Base-by-base conservation (phyloP, 2,329 filamentous ascomycete species). In the Calonectria crousiana region DNA sequence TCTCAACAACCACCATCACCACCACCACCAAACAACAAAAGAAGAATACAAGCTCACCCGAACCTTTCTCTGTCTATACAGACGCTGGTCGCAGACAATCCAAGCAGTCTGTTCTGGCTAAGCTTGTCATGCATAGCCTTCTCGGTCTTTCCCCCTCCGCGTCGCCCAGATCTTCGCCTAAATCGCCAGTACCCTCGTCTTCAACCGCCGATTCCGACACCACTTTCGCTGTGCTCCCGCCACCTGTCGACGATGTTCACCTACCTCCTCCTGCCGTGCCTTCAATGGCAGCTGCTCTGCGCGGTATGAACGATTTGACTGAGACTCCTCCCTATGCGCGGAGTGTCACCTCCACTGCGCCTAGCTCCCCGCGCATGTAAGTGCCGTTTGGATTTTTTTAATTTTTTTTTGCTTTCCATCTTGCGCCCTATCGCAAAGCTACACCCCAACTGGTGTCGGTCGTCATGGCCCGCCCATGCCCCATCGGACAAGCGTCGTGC, bases 341-440 rank as follows among this genome's bases (percentile, higher is more conserved):
- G 75, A 92, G 90, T 81, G 86, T 90, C 72, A 87, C 88, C 20
- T 92, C 90, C 9, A 92, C 90, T 49, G 90, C 90, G 18, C 89
- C 90, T 49, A 89, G 85, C 41, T 92, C 90, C 32, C 90, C 90
- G 60, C 87, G 90, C 82, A 89, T 92, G 89, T 91, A 82, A 86
- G 90, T 84, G 67, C 68, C 67, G 51, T 75, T 69, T 4, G 30
- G 4, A 11, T 65, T 66, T 44, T 32, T 66, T 66, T 44, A 14
- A 6, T 20, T 60, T 64, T 49, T 65, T 74, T 67, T 75, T 70
- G 65, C 28, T 71, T 65, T 52, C 58, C 28, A 49, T 49, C 75
- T 62, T 62, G 34, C 20, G 66, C 69, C 72, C 69, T 38, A 71
- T 79, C 62, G 73, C 69, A 74, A 78, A 74, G 41, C 77, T 74